phyloP scores from a whole-genome alignment of 306 rosid species.

The Prunus padus region DNA sequence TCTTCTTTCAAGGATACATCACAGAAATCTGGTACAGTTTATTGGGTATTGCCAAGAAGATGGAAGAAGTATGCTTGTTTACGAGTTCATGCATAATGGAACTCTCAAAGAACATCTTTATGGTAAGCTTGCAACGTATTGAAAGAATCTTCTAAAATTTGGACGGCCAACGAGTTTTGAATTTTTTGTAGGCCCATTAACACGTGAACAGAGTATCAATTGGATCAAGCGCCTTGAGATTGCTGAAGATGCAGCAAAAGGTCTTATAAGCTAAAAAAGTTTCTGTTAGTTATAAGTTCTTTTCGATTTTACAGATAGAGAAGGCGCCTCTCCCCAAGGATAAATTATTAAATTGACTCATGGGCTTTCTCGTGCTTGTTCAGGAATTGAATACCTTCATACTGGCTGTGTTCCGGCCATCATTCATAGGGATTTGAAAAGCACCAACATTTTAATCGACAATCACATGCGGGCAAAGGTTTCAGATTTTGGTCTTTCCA shows the following conservation, averaged over 20 bases:
- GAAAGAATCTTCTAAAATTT: conserved; percentile 16
- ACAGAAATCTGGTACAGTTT: conserved; percentile 93
- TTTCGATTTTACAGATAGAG: conserved; percentile 4
- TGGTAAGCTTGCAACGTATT: conserved; percentile 47
- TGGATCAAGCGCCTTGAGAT: conserved; percentile 96
- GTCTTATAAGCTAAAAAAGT: conserved; percentile 37
- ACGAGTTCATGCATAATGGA: conserved; percentile 98
- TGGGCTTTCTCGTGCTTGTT: conserved; percentile 26
- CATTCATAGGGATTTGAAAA: conserved; percentile 92
- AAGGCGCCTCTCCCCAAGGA: background rate
- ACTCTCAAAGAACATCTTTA: conserved; percentile 99
- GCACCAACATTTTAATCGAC: conserved; percentile 96
- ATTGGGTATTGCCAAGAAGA: conserved; percentile 89
- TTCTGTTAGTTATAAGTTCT: background rate
- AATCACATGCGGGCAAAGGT: conserved; percentile 87
- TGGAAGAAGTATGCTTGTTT: conserved; percentile 74
- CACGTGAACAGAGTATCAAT: conserved; percentile 57
- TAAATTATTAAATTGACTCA: conserved; percentile 13
- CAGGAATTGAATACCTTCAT: conserved; percentile 98
- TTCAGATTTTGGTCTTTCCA: conserved; percentile 96
- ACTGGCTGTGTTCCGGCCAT: conserved; percentile 92
- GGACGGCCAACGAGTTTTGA: conserved; percentile 16
- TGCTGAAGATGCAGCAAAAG: conserved; percentile 98
- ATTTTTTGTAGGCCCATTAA: conserved; percentile 59
- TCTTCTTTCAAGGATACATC: conserved; percentile 97